Base-by-base conservation (phyloP, 2,329 filamentous ascomycete genomes). In the Biscogniauxia marginata region DNA sequence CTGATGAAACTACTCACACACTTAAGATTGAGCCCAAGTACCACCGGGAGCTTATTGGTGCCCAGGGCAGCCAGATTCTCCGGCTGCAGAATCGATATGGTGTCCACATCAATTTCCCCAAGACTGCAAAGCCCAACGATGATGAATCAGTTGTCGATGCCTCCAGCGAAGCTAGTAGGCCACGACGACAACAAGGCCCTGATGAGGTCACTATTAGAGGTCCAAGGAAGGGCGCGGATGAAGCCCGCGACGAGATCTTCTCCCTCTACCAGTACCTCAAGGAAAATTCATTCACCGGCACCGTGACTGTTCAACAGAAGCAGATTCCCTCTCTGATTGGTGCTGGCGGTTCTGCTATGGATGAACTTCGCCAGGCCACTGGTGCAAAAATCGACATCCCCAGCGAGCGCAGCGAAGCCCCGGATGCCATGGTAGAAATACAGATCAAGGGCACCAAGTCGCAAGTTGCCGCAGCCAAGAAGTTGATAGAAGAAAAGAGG, bases 301-400 rank as follows among this genome's bases (percentile, higher is more conserved):
- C 85, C 11, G 86, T 99, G 13, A 86, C 89, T 11, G 91, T 99
- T 30, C 89, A 96, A 63, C 91, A 95, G 74, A 93, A 87, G 75
- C 93, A 98, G 73, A 81, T 99, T 56, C 92, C 93, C n/a, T 93
- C 90, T 18, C 78, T 99, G 62, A 98, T 99, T 66, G 95, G 95
- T 50, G 87, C 92, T 67, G 90, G 92, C 44, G 95, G 95, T 61
- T 86, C 88, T 65, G 92, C 91, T 65, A 91, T 99, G 82, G 95
- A 98, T 66, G 89, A 91, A 69, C 81, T 99, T 49, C 89, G 95
- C 57, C 85, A 92, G 62, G 79, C 85, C 54, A 96, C 91, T 49
- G 91, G 91, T 53, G 92, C 92, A 21, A 89, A 89, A 75, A 93
- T 99, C 63, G 93, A 98, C 70, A 90, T 99, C 49, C 95, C 95